These are phyloP conservation scores for Eurotiales sp. DNA, from an alignment of 2,329 filamentous ascomycete genomes.

Conservation along the genomic window DNA sequence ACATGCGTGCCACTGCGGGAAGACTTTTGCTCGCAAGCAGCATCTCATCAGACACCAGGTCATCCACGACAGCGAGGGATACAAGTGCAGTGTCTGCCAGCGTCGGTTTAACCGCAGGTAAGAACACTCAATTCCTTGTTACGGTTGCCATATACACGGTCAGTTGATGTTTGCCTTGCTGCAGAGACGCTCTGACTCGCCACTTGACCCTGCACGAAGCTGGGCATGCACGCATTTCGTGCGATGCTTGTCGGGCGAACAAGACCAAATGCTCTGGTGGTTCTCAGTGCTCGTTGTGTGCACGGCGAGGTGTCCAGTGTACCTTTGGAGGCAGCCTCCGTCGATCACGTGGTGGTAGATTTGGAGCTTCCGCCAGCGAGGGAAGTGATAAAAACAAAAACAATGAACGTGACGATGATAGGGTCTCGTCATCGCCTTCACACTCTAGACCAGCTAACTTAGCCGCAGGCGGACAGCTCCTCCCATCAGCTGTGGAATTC, in stretches of 20 bases:
- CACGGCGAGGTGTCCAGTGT: conserved; percentile 4
- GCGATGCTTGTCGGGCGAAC: conserved; percentile 9
- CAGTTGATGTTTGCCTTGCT: neutral
- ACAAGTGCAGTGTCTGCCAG: conserved; percentile 7
- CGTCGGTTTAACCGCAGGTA: conserved; percentile 6
- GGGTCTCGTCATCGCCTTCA: neutral
- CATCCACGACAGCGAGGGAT: neutral
- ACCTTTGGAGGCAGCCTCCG: neutral
- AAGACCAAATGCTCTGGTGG: conserved; percentile 13
- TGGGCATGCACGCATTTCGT: conserved; percentile 7
- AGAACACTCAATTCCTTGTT: neutral
- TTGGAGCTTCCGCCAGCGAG: neutral
- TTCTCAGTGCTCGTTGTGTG: conserved; percentile 3
- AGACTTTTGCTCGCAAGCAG: conserved; percentile 7
- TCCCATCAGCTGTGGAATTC: conserved; percentile 3
- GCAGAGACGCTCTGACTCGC: conserved; percentile 9
- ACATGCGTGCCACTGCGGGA: conserved; percentile 10
- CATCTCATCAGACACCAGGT: conserved; percentile 11
- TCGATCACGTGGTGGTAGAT: neutral
- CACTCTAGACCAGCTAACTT: neutral
- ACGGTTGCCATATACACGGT: too few species aligned
- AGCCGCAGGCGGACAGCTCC: neutral
- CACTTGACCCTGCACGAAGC: conserved; percentile 7
- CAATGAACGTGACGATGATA: neutral
- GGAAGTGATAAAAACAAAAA: neutral